Evolutionary conservation across 2,329 filamentous ascomycete species (phyloP).

Genomic region (Calonectria pseudoturangicola): DNA sequence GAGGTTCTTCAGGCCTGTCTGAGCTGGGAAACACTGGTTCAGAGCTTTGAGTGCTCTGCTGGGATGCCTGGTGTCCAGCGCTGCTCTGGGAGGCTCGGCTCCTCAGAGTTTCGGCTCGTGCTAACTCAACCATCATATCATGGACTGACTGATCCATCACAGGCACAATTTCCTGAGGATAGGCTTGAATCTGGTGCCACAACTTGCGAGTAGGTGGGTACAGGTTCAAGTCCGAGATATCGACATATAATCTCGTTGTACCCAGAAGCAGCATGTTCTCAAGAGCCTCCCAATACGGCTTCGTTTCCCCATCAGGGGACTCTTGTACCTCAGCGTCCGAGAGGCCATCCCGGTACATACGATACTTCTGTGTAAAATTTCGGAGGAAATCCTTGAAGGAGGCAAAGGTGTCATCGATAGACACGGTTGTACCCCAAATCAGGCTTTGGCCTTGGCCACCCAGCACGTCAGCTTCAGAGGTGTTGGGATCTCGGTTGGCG

Average conservation of each 20-base stretch:
- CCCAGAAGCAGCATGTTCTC: conserved; percentile 94
- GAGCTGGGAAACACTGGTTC: conserved; percentile 87
- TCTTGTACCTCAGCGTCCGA: conserved; percentile 83
- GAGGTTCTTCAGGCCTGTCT: conserved; percentile 75
- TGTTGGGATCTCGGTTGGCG: conserved; percentile 82
- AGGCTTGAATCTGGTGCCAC: conserved; percentile 95
- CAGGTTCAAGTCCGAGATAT: conserved; percentile 90
- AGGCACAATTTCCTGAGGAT: conserved; percentile 96
- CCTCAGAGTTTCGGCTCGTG: conserved; percentile 84
- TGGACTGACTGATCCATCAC: conserved; percentile 97
- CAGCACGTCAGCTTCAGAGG: conserved; percentile 91
- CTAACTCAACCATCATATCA: conserved; percentile 93
- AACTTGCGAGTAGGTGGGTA: conserved; percentile 95
- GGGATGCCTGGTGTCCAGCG: conserved; percentile 66
- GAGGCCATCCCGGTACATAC: conserved; percentile 91
- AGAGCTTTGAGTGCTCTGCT: conserved; percentile 77
- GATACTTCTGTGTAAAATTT: conserved; percentile 95
- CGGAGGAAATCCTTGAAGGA: conserved; percentile 93
- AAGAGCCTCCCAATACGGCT: conserved; percentile 89
- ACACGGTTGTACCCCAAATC: conserved; percentile 98
- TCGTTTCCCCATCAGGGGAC: conserved; percentile 83
- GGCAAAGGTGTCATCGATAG: conserved; percentile 90
- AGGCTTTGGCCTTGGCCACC: conserved; percentile 88
- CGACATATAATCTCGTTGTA: conserved; percentile 88
- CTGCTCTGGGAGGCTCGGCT: conserved; percentile 78